Base-by-base conservation (phyloP, 1,284 basidiomycete genomes). In the Ceratobasidium sp. region DNA sequence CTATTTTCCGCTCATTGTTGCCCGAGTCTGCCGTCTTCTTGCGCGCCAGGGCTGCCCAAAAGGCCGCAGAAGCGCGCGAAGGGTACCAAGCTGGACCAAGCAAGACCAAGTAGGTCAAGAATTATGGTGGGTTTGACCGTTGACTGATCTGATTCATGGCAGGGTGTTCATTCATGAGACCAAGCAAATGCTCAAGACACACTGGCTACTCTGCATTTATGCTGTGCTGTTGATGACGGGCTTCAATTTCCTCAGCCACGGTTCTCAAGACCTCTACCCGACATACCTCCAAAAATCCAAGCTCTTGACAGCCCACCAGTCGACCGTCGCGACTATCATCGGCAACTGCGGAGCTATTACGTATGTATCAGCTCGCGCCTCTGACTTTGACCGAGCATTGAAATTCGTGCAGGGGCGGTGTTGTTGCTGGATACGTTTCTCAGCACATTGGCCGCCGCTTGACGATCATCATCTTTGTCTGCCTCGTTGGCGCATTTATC, bases 321-420 rank as follows among this genome's bases (percentile, higher is more conserved):
- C 96, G 0, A 93, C 92, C 1, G 86, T 93, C 51, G 93, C 94
- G 0, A 98, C 95, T 13, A 98, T 98, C 79, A 95, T 98, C 78
- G 91, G 92, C 31, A 95, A 94, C 81, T 92, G 83, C 74, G 89
- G 64, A 66, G 64, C 64, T 41, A 62, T 61, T 27, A 43, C 29
- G 49, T 64, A 22, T 19, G 48, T 74, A 86, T 78, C 82, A 80
- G 73, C n/a, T 80, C 77, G 62, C 76, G 77, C 72, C 76, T 76
- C 22, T 51, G 48, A 51, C 48, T 31, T n/a, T 77, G 58, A 75
- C 79, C n/a, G n/a, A n/a, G n/a, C n/a, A n/a, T n/a, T n/a, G n/a
- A n/a, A n/a, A n/a, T n/a, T n/a, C n/a, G n/a, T 3, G 22, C 77
- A 88, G 85, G 0, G 96, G 96, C 39, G 95, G 96, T 68, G 83